Conservation (phyloP, 306 rosid species). For the Dalbergia cochinchinensis region DNA sequence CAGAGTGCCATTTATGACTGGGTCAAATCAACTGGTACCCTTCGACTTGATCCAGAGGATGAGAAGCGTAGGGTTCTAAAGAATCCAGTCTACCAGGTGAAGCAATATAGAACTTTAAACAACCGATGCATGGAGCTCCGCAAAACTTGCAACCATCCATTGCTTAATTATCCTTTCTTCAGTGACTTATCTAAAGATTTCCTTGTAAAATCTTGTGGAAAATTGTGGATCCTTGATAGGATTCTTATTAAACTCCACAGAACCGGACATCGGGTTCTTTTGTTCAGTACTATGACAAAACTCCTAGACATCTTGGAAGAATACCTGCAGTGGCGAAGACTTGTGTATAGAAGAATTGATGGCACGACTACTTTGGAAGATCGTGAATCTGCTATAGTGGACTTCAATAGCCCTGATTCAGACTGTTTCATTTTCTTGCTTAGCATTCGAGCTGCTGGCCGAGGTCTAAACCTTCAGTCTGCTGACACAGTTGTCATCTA, state of each 20-base stretch:
- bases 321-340: constrained; percentile 96
- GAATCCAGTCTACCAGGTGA: constrained; percentile 78
- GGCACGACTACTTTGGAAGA: constrained; percentile 99
- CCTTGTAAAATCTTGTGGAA: constrained; percentile 91
- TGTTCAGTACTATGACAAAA: constrained; percentile 98
- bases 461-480: constrained; percentile 99
- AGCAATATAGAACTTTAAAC: constrained; percentile 89
- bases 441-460: constrained; percentile 98
- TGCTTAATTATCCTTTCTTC: constrained; percentile 94
- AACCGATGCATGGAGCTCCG: constrained; percentile 99
- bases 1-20: constrained; percentile 97
- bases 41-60: constrained; percentile 98
- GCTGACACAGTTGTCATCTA: constrained; percentile 98
- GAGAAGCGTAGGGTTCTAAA: constrained; percentile 79
- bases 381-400: constrained; percentile 96
- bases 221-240: constrained; percentile 95
- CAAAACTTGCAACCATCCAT: constrained; percentile 96
- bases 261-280: constrained; percentile 95
- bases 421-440: constrained; percentile 96
- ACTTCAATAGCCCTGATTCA: constrained; percentile 83
- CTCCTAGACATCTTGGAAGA: constrained; percentile 97
- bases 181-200: constrained; percentile 88
- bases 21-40: constrained; percentile 97
- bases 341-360: constrained; percentile 90
- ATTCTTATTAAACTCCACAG: constrained; percentile 93